Evolutionary conservation across 2,329 filamentous ascomycete genomes (phyloP).

Genomic region (Phaeomoniella chlamydospora): DNA sequence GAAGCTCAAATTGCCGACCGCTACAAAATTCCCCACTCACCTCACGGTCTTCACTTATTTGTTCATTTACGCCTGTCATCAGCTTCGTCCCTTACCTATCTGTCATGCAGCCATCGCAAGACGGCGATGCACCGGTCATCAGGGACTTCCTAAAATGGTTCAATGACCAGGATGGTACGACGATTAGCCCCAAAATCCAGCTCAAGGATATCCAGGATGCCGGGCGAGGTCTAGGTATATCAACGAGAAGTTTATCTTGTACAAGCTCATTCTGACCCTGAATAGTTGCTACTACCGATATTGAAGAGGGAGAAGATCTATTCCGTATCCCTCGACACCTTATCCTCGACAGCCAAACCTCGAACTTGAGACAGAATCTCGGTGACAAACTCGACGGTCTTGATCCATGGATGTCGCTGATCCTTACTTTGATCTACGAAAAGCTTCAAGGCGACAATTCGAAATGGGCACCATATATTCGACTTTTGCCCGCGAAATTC

Average conservation of each 20-base stretch:
- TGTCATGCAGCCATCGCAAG: not conserved
- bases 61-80: too few relatives aligned
- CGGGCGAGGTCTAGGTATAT: not conserved
- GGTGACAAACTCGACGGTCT: not conserved
- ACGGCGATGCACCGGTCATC: not conserved
- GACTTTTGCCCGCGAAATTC: conserved; percentile 56
- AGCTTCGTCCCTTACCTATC: too few relatives aligned
- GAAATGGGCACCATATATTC: conserved; percentile 64
- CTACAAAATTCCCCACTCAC: too few relatives aligned
- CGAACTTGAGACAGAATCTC: not conserved
- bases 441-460: conserved; percentile 44
- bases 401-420: conserved; percentile 39
- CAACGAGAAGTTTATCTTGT: not conserved
- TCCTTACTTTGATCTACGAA: conserved; percentile 73
- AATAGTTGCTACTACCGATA: not conserved
- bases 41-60: too few relatives aligned
- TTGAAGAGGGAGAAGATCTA: not conserved
- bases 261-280: not conserved
- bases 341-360: not conserved
- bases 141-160: not conserved
- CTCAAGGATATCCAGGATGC: not conserved
- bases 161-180: not conserved
- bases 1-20: too few relatives aligned
- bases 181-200: not conserved
- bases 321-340: not conserved